phyloP scores from a whole-genome alignment of 345 rosid species.

The Chamaenerion angustifolium region DNA sequence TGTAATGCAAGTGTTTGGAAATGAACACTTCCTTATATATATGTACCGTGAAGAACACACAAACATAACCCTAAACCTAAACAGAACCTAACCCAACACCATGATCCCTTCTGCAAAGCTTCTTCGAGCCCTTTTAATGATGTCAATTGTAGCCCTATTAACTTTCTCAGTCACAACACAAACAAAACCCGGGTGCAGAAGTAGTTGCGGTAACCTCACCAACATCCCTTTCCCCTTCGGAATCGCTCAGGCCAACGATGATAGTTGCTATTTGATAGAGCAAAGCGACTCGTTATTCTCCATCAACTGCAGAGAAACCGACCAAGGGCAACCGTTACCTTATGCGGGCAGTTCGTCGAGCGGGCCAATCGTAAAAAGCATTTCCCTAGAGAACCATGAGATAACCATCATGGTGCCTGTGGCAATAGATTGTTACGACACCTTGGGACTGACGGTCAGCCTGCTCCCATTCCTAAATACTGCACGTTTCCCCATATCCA shows the following conservation, averaged over 20 bases:
- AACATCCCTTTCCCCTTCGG: constrained; percentile 18
- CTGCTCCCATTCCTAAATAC: too few relatives aligned
- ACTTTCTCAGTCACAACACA: not conserved
- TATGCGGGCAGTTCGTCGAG: accelerated
- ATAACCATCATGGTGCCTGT: not conserved
- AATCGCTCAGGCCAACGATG: too few relatives aligned
- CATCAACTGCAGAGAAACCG: not conserved
- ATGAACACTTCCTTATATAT: too few relatives aligned
- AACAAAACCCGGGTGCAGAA: not conserved
- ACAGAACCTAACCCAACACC: too few relatives aligned
- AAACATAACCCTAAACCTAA: too few relatives aligned
- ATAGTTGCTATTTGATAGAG: not conserved
- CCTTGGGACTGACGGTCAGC: not conserved
- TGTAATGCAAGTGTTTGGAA: too few relatives aligned
- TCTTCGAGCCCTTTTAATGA: too few relatives aligned
- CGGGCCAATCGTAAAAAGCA: not conserved
- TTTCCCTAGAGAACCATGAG: not conserved
- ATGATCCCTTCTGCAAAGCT: too few relatives aligned
- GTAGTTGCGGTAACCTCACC: constrained; percentile 4
- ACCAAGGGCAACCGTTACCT: not conserved
- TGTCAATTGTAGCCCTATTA: too few relatives aligned
- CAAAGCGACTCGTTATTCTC: not conserved
- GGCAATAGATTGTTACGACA: constrained; percentile 1
- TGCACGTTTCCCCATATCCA: constrained; percentile 3
- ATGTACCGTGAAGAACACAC: too few relatives aligned